Evolutionary conservation across 352 stramenopile species (phyloP).

Genomic region (Elongisporangium anandrum): DNA sequence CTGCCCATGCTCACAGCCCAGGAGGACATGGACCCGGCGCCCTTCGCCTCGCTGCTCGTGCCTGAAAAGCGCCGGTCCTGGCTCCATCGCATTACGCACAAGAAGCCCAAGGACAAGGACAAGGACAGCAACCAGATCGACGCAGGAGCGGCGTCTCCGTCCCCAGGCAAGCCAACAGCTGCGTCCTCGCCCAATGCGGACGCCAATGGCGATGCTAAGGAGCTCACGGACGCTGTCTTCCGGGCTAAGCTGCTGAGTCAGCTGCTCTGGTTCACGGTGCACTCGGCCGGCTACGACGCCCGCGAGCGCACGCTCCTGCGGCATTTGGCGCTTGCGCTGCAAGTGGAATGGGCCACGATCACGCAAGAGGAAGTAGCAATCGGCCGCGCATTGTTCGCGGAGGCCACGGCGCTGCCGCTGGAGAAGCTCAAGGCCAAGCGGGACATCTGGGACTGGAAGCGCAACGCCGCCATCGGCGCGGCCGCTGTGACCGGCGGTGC

Average conservation of each 20-base stretch:
- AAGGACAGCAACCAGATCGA: constrained; percentile 4
- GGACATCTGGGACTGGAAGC: constrained; percentile 76
- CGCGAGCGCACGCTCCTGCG: constrained; percentile 53
- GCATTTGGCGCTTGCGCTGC: constrained; percentile 37
- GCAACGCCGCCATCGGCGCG: constrained; percentile 64
- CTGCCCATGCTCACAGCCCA: constrained; percentile 58
- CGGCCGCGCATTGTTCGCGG: constrained; percentile 60
- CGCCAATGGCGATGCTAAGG: not conserved
- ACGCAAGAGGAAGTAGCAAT: constrained; percentile 67
- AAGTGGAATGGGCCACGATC: constrained; percentile 54
- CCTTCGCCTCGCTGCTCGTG: constrained; percentile 58
- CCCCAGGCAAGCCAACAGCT: constrained; percentile 2
- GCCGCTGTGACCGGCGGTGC: constrained; percentile 68
- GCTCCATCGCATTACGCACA: constrained; percentile 21
- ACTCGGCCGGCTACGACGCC: constrained; percentile 74
- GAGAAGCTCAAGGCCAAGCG: constrained; percentile 53
- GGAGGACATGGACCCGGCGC: constrained; percentile 39
- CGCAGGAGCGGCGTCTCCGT: constrained; percentile 3
- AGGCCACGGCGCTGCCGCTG: constrained; percentile 68
- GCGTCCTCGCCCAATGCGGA: not conserved
- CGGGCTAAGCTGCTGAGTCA: constrained; percentile 56
- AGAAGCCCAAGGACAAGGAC: constrained; percentile 19
- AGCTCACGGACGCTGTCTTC: constrained; percentile 29
- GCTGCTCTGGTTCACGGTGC: constrained; percentile 77
- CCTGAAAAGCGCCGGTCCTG: constrained; percentile 17